phyloP scores from a whole-genome alignment of 176 grass and related monocot species.

The Zizania latifolia region DNA sequence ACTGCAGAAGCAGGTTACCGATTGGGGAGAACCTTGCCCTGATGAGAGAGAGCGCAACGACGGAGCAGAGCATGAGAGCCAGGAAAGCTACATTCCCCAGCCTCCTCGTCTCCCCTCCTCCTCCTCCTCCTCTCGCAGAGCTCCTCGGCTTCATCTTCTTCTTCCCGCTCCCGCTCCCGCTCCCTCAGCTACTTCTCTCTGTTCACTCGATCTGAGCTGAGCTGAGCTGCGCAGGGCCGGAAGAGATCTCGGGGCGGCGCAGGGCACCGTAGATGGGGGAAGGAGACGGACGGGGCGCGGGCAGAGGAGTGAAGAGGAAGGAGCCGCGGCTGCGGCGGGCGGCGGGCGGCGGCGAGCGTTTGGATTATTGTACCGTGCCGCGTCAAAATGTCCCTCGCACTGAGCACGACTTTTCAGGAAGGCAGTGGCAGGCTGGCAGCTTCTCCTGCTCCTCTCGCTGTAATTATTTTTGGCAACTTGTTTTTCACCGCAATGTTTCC shows the following conservation, averaged over 20 bases:
- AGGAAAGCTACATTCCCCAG: constrained; percentile 47
- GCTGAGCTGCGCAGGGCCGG: neutral
- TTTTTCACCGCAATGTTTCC: too few relatives aligned
- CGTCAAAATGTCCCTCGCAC: neutral
- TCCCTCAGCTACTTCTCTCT: neutral
- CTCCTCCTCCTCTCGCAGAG: constrained; percentile 28
- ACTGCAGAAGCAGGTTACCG: too few relatives aligned
- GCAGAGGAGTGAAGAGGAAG: too few relatives aligned
- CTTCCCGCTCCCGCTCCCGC: too few relatives aligned
- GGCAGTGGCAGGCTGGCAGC: neutral
- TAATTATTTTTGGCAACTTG: too few relatives aligned
- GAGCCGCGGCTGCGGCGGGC: neutral
- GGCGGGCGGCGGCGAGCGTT: too few relatives aligned
- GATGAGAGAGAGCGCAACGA: constrained; percentile 56
- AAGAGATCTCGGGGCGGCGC: too few relatives aligned
- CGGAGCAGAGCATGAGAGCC: constrained; percentile 47
- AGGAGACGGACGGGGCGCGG: too few relatives aligned
- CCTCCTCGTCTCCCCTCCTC: constrained; percentile 33
- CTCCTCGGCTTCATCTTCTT: constrained; percentile 52
- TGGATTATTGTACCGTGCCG: neutral
- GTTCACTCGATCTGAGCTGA: neutral
- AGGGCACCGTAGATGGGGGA: neutral
- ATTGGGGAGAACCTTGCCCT: constrained; percentile 42
- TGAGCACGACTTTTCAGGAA: neutral
- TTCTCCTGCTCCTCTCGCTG: too few relatives aligned